Evolutionary conservation across 345 rosid species (phyloP), one percentile per base, ranked within the genome.

Genomic region (Linum trigynum): DNA sequence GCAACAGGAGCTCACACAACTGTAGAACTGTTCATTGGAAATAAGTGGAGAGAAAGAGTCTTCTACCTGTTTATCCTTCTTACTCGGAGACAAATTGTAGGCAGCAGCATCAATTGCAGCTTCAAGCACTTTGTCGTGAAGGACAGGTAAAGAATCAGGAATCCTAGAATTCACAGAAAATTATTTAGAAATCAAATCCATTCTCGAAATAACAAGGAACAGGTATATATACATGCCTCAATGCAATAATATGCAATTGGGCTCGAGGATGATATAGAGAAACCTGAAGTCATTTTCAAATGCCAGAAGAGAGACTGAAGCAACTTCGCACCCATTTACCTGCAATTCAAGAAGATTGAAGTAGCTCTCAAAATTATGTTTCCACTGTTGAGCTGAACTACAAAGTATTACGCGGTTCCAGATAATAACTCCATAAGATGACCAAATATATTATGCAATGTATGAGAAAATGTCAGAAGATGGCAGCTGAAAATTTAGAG

Each of bases 51-150:
- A 32, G 66, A 41, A 60, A 62, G 5, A 65, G 38, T 42, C 56
- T 43, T 17, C 62, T 75, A 85, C 94, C 80, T 83, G 77, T 66
- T 39, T 77, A 73, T 76, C 79, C 75, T 81, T 82, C 69, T 73
- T 82, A 59, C 32, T 68, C n/a, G 84, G 80, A 74, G 84, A 79
- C 42, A 70, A 72, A 70, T 61, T 67, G 58, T 74, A 23, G 32
- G 32, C 65, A 51, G 87, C 64, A 73, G 89, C 80, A 55, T 82
- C 90, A 62, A 85, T 81, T 73, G 89, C 87, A 61, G 91, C 88
- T 40, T 87, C 88, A 70, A 94, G 82, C 65, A 83, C 88, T 74
- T 83, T 72, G 77, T 88, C 87, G 62, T 88, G 89, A 77, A 94
- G 80, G 74, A 78, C 73, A 66, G 99, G 91, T 69, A 86, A 83